Percentiles rank a stretch among this genome's conserved stretches.
Conservation (phyloP, 129 eudicot species). For the Centrapalus pauciflorus region DNA sequence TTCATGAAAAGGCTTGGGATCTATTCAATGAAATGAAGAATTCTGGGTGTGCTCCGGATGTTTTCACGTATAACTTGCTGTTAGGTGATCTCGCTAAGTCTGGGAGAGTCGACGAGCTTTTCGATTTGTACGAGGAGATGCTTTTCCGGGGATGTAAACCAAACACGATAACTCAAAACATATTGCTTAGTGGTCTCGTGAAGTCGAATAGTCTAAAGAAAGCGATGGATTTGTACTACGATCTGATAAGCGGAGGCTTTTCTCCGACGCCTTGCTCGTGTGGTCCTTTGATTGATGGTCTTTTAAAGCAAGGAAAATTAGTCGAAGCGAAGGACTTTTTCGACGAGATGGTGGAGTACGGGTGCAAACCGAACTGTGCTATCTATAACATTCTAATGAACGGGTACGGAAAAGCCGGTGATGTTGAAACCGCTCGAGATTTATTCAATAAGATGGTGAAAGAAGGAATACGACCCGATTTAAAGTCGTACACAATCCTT, state of each 20-base stretch:
- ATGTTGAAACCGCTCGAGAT: conserved; percentile 53
- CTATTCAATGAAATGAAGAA: conserved; percentile 65
- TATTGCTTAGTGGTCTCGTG: conserved; percentile 76
- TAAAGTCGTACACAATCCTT: conserved; percentile 85
- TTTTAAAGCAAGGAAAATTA: conserved; percentile 52
- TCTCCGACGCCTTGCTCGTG: conserved; percentile 92
- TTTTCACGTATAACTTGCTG: conserved; percentile 67
- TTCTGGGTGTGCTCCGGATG: conserved; percentile 65
- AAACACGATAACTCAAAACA: conserved; percentile 67
- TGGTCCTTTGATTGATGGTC: conserved; percentile 91
- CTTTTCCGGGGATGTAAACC: conserved; percentile 60
- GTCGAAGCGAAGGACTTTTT: conserved; percentile 68
- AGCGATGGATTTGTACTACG: conserved; percentile 74
- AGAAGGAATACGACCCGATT: conserved; percentile 88
- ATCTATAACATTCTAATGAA: conserved; percentile 85
- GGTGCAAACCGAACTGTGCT: conserved; percentile 84
- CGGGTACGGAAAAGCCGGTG: conserved; percentile 88
- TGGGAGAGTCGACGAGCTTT: conserved; percentile 45
- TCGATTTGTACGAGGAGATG: conserved; percentile 77
- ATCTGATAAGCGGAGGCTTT: conserved; percentile 79
- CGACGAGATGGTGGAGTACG: conserved; percentile 72
- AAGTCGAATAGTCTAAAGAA: conserved; percentile 59
- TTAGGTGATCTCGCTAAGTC: conserved; percentile 78
- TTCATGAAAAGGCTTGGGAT: conserved; percentile 57
- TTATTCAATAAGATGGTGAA: conserved; percentile 67